Conservation (phyloP, 257 asterid genomes). For the Ajuga chamaepitys region DNA sequence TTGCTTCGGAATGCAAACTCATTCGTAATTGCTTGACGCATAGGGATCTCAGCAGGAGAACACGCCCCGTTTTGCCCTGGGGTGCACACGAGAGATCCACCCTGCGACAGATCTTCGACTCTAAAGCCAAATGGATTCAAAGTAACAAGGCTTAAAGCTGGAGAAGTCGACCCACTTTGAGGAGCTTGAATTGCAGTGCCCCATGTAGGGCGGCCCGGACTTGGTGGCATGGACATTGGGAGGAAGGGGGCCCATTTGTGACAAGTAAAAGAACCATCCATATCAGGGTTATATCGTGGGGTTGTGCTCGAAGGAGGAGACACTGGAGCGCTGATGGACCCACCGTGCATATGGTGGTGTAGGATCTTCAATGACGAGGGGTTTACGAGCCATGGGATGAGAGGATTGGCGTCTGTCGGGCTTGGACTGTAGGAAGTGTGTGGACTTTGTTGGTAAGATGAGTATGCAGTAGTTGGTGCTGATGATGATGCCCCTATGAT, state of each 20-base stretch:
- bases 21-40: conserved; percentile 50
- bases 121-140: conserved; percentile 61
- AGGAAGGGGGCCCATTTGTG: conserved; percentile 36
- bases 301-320: conserved; percentile 64
- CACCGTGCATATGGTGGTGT: conserved; percentile 37
- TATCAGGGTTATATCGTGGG: conserved; percentile 28
- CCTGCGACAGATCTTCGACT: conserved; percentile 34
- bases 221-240: conserved; percentile 40
- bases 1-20: conserved; percentile 70
- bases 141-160: conserved; percentile 69
- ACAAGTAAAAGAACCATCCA: conserved; percentile 25
- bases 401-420: conserved; percentile 53
- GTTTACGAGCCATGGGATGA: conserved; percentile 74
- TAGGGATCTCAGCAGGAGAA: conserved; percentile 71
- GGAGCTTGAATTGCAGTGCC: conserved; percentile 53
- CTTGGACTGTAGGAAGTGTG: conserved; percentile 40
- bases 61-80: conserved; percentile 80
- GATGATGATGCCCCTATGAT: conserved; percentile 43
- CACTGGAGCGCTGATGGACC: conserved; percentile 72
- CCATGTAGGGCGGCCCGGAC: conserved; percentile 60
- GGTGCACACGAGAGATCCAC: conserved; percentile 62
- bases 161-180: conserved; percentile 63
- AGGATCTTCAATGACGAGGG: conserved; percentile 45
- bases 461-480: conserved; percentile 36
- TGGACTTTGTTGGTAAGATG: conserved; percentile 38